phyloP scores from a whole-genome alignment of 257 asterid genomes.

The Solanum sejunctum region DNA sequence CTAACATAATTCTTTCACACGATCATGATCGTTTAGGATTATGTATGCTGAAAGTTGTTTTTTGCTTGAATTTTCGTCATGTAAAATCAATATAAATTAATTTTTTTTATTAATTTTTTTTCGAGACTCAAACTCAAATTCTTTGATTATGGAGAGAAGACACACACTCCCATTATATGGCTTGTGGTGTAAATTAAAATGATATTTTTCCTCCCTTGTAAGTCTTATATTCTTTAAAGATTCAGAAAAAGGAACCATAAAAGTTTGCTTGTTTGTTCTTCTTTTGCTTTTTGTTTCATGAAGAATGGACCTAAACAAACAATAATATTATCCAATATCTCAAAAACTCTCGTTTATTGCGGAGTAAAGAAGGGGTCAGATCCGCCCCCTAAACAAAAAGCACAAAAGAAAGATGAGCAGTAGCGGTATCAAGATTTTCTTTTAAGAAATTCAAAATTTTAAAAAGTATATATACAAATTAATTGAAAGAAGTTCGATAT shows the following conservation, averaged over 20 bases:
- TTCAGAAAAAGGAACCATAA: not conserved
- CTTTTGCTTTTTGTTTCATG: not conserved
- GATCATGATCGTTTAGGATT: not conserved
- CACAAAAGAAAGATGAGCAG: too few relatives aligned
- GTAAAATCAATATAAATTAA: rapidly evolving
- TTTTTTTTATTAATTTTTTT: not conserved
- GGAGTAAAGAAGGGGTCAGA: too few relatives aligned
- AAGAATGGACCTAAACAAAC: not conserved
- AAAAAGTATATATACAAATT: too few relatives aligned
- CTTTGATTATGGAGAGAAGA: not conserved
- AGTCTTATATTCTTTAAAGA: not conserved
- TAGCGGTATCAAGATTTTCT: too few relatives aligned
- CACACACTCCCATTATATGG: not conserved
- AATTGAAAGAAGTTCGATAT: too few relatives aligned
- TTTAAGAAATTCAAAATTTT: too few relatives aligned
- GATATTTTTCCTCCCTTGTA: not conserved
- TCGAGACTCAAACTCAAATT: not conserved
- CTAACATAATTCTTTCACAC: not conserved
- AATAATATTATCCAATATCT: too few relatives aligned
- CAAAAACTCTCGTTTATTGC: too few relatives aligned
- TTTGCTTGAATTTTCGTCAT: not conserved
- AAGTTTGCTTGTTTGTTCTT: not conserved
- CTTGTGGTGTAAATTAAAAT: not conserved
- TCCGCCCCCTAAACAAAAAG: not conserved
- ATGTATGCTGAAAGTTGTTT: not conserved